Conservation (phyloP, 768 basidiomycete species). For the Boletus rubroflammeus region DNA sequence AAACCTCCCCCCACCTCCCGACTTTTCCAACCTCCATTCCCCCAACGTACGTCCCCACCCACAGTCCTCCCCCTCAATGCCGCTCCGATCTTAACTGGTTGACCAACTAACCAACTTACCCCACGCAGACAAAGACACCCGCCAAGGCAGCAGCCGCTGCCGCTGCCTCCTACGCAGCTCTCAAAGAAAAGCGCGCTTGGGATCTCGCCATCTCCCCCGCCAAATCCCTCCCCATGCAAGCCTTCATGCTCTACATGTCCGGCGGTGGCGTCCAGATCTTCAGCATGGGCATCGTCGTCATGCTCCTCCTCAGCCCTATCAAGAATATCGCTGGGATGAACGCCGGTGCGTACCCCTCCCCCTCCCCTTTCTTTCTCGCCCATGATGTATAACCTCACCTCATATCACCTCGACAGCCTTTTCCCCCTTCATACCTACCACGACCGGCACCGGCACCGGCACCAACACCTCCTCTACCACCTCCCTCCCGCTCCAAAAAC, state of each 20-base stretch:
- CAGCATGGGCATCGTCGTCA: slow-evolving; percentile 94
- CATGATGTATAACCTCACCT: not conserved
- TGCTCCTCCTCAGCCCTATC: slow-evolving; percentile 84
- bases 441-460: slow-evolving; percentile 20
- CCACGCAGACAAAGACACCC: slow-evolving; percentile 40
- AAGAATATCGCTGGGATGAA: slow-evolving; percentile 80
- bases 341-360: slow-evolving; percentile 49
- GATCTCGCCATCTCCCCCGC: slow-evolving; percentile 81
- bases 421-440: slow-evolving; percentile 57
- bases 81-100: not conserved
- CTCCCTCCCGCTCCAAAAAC: slow-evolving; percentile 66
- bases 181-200: slow-evolving; percentile 83
- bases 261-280: slow-evolving; percentile 95
- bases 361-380: not conserved
- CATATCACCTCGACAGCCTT: slow-evolving; percentile 46
- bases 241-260: slow-evolving; percentile 98
- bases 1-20: slow-evolving; percentile 61
- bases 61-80: too few relatives aligned
- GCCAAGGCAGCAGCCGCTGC: slow-evolving; percentile 33
- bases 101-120: not conserved
- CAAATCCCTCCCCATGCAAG: slow-evolving; percentile 94
- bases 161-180: slow-evolving; percentile 52
- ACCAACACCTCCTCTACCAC: slow-evolving; percentile 29
- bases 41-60: slow-evolving; percentile 17
- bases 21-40: slow-evolving; percentile 51